Evolutionary conservation across 2,329 filamentous ascomycete genomes (phyloP).

Genomic region (Zasmidium citrigriseum): DNA sequence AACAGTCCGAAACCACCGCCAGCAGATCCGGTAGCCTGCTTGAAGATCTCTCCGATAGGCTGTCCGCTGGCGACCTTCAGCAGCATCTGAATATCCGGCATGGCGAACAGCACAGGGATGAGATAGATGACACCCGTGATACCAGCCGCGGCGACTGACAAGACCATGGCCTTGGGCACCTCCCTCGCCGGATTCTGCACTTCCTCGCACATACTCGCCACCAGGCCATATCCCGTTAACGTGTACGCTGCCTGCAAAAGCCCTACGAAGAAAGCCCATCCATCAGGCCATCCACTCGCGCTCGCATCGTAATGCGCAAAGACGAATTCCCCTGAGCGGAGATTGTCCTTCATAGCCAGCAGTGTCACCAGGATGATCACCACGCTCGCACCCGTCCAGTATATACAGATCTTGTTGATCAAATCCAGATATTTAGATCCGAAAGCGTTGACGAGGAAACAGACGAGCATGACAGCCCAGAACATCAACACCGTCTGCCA

Average conservation of each 20-base stretch:
- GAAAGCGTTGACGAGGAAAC: conserved; percentile 66
- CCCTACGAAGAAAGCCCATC: conserved; percentile 74
- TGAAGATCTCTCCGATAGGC: conserved; percentile 75
- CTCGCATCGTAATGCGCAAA: conserved; percentile 69
- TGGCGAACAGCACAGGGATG: conserved; percentile 73
- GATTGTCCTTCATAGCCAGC: conserved; percentile 61
- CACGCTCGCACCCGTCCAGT: conserved; percentile 68
- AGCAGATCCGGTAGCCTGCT: conserved; percentile 70
- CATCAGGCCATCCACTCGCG: conserved; percentile 64
- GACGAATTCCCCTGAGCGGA: conserved; percentile 63
- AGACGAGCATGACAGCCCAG: conserved; percentile 69
- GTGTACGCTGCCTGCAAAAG: conserved; percentile 66
- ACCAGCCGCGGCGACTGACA: conserved; percentile 67
- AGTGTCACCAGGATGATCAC: conserved; percentile 68
- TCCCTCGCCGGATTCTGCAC: conserved; percentile 68
- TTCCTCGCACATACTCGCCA: conserved; percentile 72
- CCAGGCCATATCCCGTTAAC: conserved; percentile 69
- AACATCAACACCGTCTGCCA: conserved; percentile 73
- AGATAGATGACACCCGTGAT: conserved; percentile 68
- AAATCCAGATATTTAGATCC: conserved; percentile 63
- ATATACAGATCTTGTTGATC: conserved; percentile 73
- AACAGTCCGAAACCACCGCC: conserved; percentile 74
- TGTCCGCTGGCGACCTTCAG: conserved; percentile 70
- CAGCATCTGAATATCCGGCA: conserved; percentile 66
- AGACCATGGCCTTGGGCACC: conserved; percentile 70